phyloP scores from a whole-genome alignment of 1,139 yeast species.

The Candida frijolesensis region DNA sequence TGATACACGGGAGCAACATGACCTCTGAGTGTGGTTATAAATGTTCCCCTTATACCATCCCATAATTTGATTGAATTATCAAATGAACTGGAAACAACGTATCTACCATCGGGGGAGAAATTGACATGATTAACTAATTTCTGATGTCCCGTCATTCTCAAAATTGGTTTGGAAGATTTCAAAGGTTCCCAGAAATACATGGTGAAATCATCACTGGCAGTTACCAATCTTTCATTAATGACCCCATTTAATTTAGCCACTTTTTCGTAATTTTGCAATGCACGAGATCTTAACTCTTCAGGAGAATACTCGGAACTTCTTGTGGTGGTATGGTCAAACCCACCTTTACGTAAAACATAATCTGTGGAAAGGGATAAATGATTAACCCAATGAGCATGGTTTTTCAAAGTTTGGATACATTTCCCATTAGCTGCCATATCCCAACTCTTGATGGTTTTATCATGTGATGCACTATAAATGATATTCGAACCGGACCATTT shows the following conservation, averaged over 20 bases:
- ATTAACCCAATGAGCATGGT: constrained; percentile 98
- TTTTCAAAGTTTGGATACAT: constrained; percentile 74
- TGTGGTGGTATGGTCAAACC: constrained; percentile 32
- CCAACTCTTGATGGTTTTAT: constrained; percentile 93
- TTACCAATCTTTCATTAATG: constrained; percentile 78
- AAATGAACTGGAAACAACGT: constrained; percentile 89
- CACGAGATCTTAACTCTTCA: constrained; percentile 37
- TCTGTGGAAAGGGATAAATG: constrained; percentile 92
- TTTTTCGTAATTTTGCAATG: constrained; percentile 64
- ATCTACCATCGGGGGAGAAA: constrained; percentile 93
- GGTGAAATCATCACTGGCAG: constrained; percentile 96
- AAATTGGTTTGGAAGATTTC: constrained; percentile 76
- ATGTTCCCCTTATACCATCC: constrained; percentile 94
- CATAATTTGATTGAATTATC: constrained; percentile 93
- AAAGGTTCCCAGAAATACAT: constrained; percentile 97
- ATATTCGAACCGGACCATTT: constrained; percentile 94
- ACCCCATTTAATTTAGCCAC: constrained; percentile 74
- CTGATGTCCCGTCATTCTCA: constrained; percentile 97
- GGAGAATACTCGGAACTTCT: constrained; percentile 22
- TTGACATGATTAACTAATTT: constrained; percentile 94
- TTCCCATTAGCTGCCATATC: constrained; percentile 74
- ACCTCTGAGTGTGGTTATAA: constrained; percentile 87
- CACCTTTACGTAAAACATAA: constrained; percentile 74
- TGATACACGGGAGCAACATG: constrained; percentile 98
- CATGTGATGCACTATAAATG: constrained; percentile 91